Base-by-base conservation (phyloP, 768 basidiomycete genomes). In the Tylopilus balloui region DNA sequence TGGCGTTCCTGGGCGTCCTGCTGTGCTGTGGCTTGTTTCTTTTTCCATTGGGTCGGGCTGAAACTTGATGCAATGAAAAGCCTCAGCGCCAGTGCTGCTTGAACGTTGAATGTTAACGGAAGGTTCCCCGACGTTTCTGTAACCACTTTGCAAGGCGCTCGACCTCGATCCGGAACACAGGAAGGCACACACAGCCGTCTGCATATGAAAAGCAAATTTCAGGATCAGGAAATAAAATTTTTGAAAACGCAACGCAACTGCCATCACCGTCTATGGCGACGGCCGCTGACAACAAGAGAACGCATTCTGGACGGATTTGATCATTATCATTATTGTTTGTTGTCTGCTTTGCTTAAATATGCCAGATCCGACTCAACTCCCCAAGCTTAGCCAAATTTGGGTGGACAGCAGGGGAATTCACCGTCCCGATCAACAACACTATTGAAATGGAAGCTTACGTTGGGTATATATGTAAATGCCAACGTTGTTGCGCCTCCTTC, bases 381-480 rank as follows among this genome's bases (percentile, higher is more conserved):
- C 45, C 34, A 43, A 7, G 20, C 47, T 45, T 32, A 42, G 29
- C 55, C 17, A 41, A 42, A 52, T 51, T 34, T 5, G 49, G 48
- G 19, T 21, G 49, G 17, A 52, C 35, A 53, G 51, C 23, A 15
- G 31, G n/a, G n/a, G n/a, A n/a, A n/a, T 27, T 51, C 31, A 37
- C 20, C 23, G 37, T 37, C 27, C 24, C 50, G n/a, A 45, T 50
- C 50, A 52, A 14, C 23, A 5, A 29, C 23, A 37, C 53, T 38
- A 43, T 52, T 15, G 42, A 24, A 61, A 63, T 61, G 51, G 57
- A 61, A 60, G 47, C 3, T 40, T 39, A 21, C 10, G 37, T 37
- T 40, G n/a, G n/a, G n/a, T n/a, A n/a, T n/a, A n/a, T n/a, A n/a
- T n/a, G n/a, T n/a, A n/a, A n/a, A n/a, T n/a, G n/a, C n/a, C n/a